Evolutionary conservation across 306 rosid genomes (phyloP).

Genomic region (Herpetospermum pedunculosum): DNA sequence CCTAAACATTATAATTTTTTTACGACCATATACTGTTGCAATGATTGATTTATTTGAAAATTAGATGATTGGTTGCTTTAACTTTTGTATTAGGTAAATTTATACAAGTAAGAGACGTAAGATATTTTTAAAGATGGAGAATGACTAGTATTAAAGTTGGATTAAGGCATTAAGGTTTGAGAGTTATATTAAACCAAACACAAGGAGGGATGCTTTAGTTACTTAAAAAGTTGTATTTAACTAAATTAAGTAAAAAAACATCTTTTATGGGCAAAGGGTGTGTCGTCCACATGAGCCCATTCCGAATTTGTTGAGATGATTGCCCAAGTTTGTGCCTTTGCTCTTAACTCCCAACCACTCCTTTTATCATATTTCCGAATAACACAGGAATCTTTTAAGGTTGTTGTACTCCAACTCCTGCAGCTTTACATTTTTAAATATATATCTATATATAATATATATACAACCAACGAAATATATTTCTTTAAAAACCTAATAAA

Average conservation of each 20-base stretch:
- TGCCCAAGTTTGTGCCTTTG: neutral
- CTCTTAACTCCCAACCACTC: slow-evolving; percentile 6
- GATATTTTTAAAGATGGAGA: neutral
- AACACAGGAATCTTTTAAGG: neutral
- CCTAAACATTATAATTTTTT: too few species aligned
- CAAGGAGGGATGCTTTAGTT: neutral
- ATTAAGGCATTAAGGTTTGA: neutral
- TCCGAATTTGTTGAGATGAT: neutral
- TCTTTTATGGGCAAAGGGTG: slow-evolving; percentile 1
- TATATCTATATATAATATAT: too few species aligned
- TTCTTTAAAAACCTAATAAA: neutral
- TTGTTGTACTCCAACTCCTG: neutral
- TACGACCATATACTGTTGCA: too few species aligned
- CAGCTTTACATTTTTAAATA: neutral
- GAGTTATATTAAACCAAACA: slow-evolving; percentile 1
- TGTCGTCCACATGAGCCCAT: slow-evolving; percentile 8
- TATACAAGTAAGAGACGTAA: neutral
- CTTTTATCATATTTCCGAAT: neutral
- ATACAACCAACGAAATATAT: neutral
- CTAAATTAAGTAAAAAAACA: neutral
- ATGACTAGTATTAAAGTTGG: too few species aligned
- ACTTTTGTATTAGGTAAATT: neutral
- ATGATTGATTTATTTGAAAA: neutral
- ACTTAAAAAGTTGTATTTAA: neutral
- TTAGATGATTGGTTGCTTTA: neutral